Percentiles rank a stretch among this genome's conserved stretches.
phyloP scores from a whole-genome alignment of 192 early-diverging fungal species.

The Coemansia sp. region DNA sequence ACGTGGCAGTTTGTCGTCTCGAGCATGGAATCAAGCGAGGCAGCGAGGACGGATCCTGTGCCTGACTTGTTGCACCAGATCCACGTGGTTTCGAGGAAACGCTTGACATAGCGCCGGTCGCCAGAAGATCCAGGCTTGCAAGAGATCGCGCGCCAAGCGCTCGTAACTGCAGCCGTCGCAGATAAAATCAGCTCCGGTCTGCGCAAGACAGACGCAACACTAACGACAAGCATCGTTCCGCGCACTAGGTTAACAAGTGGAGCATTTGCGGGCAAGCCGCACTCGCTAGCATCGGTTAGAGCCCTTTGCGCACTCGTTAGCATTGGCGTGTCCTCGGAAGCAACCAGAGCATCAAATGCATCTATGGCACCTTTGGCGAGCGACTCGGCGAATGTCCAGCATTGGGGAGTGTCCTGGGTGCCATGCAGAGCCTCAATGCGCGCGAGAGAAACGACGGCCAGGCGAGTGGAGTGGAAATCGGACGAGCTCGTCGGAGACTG shows the following conservation, averaged over 20 bases:
- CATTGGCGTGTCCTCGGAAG: not conserved
- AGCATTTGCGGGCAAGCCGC: not conserved
- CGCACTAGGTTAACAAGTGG: conserved; percentile 13
- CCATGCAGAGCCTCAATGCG: conserved; percentile 19
- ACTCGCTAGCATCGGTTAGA: not conserved
- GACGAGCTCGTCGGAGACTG: not conserved
- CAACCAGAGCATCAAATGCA: not conserved
- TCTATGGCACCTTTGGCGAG: not conserved
- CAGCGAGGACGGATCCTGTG: not conserved
- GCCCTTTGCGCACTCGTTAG: not conserved
- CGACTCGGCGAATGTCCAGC: conserved; percentile 32
- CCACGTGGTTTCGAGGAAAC: conserved; percentile 38
- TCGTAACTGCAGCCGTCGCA: conserved; percentile 3
- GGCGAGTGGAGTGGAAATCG: conserved; percentile 17
- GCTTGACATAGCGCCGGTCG: conserved; percentile 8
- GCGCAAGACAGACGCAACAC: conserved; percentile 18
- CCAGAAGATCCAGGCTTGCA: not conserved
- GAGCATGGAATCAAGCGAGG: conserved; percentile 12
- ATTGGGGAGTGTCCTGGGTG: not conserved
- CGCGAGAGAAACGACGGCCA: conserved; percentile 26
- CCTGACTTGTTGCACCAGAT: conserved; percentile 30
- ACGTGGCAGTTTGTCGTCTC: conserved; percentile 20
- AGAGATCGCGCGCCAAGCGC: conserved; percentile 24
- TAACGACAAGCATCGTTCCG: conserved; percentile 31
- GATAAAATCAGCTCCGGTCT: not conserved